A percentile compares a stretch with the other conserved stretches of the same genome.
Conservation (phyloP, 768 basidiomycete species). For the Tulasnella sp. region DNA sequence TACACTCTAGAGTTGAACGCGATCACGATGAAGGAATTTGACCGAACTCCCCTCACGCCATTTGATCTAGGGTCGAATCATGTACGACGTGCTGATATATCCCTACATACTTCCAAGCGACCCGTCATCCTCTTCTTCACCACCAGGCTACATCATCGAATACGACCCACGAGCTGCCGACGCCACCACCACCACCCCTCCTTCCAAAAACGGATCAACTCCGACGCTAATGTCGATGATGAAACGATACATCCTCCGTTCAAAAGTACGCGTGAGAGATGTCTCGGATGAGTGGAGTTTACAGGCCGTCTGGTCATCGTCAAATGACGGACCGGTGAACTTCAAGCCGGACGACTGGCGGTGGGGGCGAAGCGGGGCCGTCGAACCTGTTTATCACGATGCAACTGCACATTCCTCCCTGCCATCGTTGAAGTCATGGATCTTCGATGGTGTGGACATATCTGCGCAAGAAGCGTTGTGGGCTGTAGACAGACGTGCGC, state of each 20-base stretch:
- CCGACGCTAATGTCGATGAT: constrained; percentile 55
- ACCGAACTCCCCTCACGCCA: background rate
- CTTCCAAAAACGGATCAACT: background rate
- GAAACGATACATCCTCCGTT: constrained; percentile 75
- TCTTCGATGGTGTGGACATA: background rate
- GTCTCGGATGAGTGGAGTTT: constrained; percentile 68
- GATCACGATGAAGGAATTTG: background rate
- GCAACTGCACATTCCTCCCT: background rate
- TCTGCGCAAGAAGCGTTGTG: constrained; percentile 13
- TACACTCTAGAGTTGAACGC: constrained; percentile 15
- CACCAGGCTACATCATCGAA: constrained; percentile 55
- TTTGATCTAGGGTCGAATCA: constrained; percentile 72
- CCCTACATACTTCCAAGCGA: constrained; percentile 28
- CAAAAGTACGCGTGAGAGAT: constrained; percentile 75
- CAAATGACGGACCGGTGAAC: background rate
- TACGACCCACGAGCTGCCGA: constrained; percentile 45
- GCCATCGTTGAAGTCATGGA: background rate
- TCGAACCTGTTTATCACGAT: constrained; percentile 63
- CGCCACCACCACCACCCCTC: constrained; percentile 20
- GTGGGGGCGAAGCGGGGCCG: constrained; percentile 56
- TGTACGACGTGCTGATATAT: constrained; percentile 83
- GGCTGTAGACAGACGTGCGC: constrained; percentile 55
- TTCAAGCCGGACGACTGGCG: constrained; percentile 40
- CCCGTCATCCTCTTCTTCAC: constrained; percentile 27
- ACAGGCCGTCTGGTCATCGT: constrained; percentile 68